Percentiles rank a stretch among this genome's conserved stretches.
phyloP scores from a whole-genome alignment of 208 protist species.

The Lotmaria passim region DNA sequence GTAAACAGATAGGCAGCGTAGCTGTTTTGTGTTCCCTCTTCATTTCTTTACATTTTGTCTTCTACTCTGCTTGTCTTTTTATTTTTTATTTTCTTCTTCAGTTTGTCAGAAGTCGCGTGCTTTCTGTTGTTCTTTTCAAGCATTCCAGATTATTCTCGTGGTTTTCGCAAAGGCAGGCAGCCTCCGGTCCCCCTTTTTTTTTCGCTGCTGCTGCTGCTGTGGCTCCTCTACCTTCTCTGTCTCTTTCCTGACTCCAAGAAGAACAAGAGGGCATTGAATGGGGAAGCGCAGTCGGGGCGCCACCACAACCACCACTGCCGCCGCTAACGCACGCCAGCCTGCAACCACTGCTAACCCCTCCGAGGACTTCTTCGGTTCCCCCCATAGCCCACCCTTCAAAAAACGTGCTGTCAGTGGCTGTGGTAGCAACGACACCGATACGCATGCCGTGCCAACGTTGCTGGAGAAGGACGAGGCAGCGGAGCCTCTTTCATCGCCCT shows the following conservation, averaged over 20 bases:
- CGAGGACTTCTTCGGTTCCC: not conserved
- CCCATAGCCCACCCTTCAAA: slow-evolving; percentile 12
- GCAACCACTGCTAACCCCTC: not conserved
- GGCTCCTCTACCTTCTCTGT: not conserved
- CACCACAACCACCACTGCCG: not conserved
- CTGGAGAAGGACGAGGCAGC: not conserved
- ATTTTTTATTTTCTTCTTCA: too few species aligned
- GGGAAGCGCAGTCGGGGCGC: slow-evolving; percentile 14
- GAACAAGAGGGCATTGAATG: slow-evolving; percentile 4
- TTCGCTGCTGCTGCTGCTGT: not conserved
- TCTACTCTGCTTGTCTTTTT: too few species aligned
- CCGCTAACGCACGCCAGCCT: not conserved
- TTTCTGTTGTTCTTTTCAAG: too few species aligned
- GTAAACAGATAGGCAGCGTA: too few species aligned
- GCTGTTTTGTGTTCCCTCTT: too few species aligned
- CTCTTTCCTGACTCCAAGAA: too few species aligned
- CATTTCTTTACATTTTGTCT: too few species aligned
- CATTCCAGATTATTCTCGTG: too few species aligned
- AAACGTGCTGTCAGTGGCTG: slow-evolving; percentile 10
- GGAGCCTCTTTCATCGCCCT: not conserved
- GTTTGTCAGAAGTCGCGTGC: too few species aligned
- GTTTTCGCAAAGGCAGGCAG: too few species aligned
- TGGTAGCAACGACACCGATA: not conserved
- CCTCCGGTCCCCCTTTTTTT: not conserved
- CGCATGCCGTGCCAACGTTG: not conserved